Base-by-base conservation (phyloP, 139 green algal genomes). In the Parachlorella kessleri region DNA sequence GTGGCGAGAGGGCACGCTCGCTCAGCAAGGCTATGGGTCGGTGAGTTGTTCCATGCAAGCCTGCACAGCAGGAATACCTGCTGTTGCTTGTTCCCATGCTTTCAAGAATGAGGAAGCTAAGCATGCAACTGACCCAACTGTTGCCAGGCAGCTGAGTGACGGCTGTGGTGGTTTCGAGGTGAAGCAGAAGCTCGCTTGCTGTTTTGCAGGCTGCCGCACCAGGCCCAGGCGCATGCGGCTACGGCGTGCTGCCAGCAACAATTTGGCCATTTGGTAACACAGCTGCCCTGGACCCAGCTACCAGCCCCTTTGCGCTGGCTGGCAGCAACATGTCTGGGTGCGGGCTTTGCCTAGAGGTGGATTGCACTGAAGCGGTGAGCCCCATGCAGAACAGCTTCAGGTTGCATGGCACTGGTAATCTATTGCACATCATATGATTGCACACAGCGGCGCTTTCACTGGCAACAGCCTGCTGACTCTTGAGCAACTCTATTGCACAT, bases 281-380 rank as follows among this genome's bases (percentile, higher is more conserved):
- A 1, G 76, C 76, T 3, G 54, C 68, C 1, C 40, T 81, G 35
- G 68, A 81, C 68, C 68, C 68, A 0, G 54, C 26, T 4, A 41
- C 53, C 38, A 70, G 36, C 38, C 76, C 76, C 3, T 70, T 81
- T 38, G 68, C 68, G 4, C 66, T 33, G 42, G 76, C 30, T 0
- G n/a, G 41, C 32, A 42, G 41, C 32, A 42, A 8, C 14, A 67
- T 70, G 68, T 54, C 76, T 32, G 76, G 76, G 30, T 81, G 76
- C 38, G 76, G 68, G 36, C 18, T 71, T 3, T 81, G 76, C 54
- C 54, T 81, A 53, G 68, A 81, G 53, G 68, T 81, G 37, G 53
- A 81, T 48, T 81, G 76, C 38, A 64, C 54, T 3, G 68, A 76
- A 3, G 5, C 48, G 4, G 9, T 72, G 63, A 68, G 63, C 28